Conservation (phyloP, 805 yeast genomes). For the Kregervanrija delftensis region DNA sequence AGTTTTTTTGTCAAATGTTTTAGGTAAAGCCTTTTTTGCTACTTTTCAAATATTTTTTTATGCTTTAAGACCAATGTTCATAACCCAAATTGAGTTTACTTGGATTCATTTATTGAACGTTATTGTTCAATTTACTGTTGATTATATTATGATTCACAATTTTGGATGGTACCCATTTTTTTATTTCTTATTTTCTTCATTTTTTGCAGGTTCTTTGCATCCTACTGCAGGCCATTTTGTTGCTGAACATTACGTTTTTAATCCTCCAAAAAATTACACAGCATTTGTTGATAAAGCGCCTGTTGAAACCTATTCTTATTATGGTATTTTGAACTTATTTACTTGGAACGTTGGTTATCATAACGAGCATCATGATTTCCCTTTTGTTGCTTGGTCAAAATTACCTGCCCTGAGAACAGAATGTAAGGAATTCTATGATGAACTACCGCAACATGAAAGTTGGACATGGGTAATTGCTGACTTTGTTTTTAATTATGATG, state of each 20-base stretch:
- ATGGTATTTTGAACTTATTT: conserved; percentile 68
- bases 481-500: conserved; percentile 61
- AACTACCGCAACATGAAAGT: conserved; percentile 66
- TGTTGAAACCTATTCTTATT: conserved; percentile 81
- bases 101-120: conserved; percentile 67
- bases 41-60: conserved; percentile 85
- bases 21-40: conserved; percentile 88
- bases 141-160: conserved; percentile 44
- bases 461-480: conserved; percentile 75
- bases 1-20: conserved; percentile 58
- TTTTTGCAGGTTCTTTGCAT: conserved; percentile 85
- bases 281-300: conserved; percentile 42
- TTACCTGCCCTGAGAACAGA: conserved; percentile 55
- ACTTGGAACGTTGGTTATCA: conserved; percentile 95
- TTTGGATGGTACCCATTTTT: conserved; percentile 61
- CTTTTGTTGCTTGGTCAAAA: conserved; percentile 85
- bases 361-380: conserved; percentile 94
- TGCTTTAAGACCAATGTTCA: conserved; percentile 84
- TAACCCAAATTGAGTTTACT: conserved; percentile 70
- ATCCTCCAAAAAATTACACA: conserved; percentile 37
- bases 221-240: conserved; percentile 95
- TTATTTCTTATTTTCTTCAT: conserved; percentile 70
- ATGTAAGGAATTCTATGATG: conserved; percentile 77
- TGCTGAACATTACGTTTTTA: conserved; percentile 84
- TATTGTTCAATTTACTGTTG: conserved; percentile 51